Conservation (phyloP, 2,329 filamentous ascomycete genomes). For the Pseudopyrenochaeta lycopersici region DNA sequence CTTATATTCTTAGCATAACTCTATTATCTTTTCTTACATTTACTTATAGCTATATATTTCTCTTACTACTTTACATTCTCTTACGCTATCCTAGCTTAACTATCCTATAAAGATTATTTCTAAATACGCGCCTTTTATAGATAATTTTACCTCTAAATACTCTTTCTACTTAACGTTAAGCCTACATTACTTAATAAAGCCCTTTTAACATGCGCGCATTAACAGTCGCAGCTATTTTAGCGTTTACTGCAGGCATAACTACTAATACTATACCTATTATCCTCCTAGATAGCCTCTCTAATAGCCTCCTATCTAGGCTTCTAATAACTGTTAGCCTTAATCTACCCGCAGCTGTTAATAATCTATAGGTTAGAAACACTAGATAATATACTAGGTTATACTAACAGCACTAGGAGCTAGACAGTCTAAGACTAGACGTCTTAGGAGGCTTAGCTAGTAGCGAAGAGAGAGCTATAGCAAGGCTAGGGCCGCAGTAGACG, state of each 20-base stretch:
- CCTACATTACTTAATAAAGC: neutral
- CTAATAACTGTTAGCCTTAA: too few species aligned
- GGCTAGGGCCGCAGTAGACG: too few species aligned
- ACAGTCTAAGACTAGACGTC: too few species aligned
- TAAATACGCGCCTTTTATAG: neutral
- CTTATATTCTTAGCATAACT: neutral
- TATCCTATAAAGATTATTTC: neutral
- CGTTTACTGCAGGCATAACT: conserved; percentile 3
- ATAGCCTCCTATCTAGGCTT: neutral
- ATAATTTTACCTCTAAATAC: neutral
- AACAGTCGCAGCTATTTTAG: conserved; percentile 2
- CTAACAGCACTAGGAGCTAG: too few species aligned
- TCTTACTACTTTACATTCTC: neutral
- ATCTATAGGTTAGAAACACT: too few species aligned
- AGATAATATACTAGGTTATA: too few species aligned
- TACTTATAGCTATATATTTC: too few species aligned
- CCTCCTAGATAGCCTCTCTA: neutral
- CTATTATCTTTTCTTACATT: neutral
- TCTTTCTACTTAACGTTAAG: neutral
- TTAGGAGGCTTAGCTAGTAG: too few species aligned
- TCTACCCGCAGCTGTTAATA: too few species aligned
- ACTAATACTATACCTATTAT: neutral
- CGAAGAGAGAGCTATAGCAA: too few species aligned
- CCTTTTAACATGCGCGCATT: conserved; percentile 4
- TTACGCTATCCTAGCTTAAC: conserved; percentile 1